A percentile compares a stretch with the other conserved stretches of the same genome.
Conservation (phyloP, 495 filamentous ascomycete genomes). For the Aspergillus sclerotiicarbonarius region DNA sequence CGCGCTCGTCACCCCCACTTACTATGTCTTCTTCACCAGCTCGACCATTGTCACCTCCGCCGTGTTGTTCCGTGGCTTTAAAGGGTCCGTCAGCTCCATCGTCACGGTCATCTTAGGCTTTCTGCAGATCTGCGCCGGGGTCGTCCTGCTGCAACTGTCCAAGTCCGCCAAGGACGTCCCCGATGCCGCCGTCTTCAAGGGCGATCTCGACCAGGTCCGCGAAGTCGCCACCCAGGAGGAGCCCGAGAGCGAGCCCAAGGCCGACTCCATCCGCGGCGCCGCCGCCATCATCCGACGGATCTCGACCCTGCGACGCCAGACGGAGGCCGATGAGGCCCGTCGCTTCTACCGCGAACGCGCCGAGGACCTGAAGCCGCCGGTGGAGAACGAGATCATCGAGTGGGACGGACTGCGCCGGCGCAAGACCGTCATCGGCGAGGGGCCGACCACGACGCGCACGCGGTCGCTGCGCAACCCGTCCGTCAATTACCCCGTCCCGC, state of each 20-base stretch:
- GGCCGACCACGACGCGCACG: constrained; percentile 33
- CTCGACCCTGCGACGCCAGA: constrained; percentile 70
- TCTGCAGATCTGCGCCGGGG: constrained; percentile 88
- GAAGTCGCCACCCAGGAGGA: constrained; percentile 94
- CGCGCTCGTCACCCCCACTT: constrained; percentile 93
- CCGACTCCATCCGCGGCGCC: constrained; percentile 90
- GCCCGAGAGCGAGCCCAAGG: constrained; percentile 91
- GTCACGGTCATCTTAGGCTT: constrained; percentile 91
- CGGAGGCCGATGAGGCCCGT: constrained; percentile 77
- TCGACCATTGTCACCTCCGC: constrained; percentile 92
- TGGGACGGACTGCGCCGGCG: constrained; percentile 92
- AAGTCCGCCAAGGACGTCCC: constrained; percentile 98
- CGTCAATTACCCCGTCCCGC: constrained; percentile 38
- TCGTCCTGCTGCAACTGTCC: constrained; percentile 95
- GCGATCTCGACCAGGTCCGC: constrained; percentile 90
- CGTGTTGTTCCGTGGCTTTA: constrained; percentile 91
- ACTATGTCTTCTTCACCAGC: constrained; percentile 97
- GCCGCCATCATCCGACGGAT: constrained; percentile 86
- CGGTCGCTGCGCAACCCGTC: constrained; percentile 22
- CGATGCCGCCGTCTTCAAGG: constrained; percentile 87
- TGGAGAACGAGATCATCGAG: constrained; percentile 75
- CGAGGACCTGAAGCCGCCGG: constrained; percentile 66
- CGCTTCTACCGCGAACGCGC: constrained; percentile 75
- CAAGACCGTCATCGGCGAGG: constrained; percentile 64
- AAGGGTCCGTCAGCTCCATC: constrained; percentile 77